Conservation (phyloP, 306 rosid species). For the Echinosophora koreensis region DNA sequence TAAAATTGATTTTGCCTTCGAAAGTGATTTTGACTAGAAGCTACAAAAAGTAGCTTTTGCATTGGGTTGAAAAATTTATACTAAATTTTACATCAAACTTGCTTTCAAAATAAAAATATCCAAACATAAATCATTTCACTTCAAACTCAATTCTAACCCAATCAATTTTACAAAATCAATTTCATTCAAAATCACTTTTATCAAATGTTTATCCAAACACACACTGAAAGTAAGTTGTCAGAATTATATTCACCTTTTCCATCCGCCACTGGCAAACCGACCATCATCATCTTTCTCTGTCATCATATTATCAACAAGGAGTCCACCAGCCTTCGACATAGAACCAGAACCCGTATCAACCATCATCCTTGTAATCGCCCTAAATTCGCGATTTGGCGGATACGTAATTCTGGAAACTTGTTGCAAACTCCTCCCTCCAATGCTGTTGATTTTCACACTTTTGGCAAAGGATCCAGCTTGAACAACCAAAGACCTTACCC, state of each 20-base stretch:
- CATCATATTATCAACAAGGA: conserved; percentile 54
- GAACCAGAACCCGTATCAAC: conserved; percentile 66
- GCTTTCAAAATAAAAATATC: too few species aligned
- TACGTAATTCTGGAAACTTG: conserved; percentile 38
- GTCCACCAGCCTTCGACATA: conserved; percentile 56
- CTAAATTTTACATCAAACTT: too few species aligned
- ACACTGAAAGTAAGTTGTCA: conserved; percentile 13
- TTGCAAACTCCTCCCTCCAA: conserved; percentile 55
- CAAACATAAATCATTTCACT: too few species aligned
- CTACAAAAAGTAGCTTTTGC: too few species aligned
- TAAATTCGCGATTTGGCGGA: conserved; percentile 54
- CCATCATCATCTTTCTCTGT: conserved; percentile 73
- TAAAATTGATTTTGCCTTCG: too few species aligned
- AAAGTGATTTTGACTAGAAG: too few species aligned
- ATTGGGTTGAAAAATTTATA: too few species aligned
- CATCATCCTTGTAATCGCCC: conserved; percentile 70
- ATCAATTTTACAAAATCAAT: too few species aligned
- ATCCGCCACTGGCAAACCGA: conserved; percentile 72
- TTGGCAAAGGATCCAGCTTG: conserved; percentile 56
- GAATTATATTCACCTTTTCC: conserved; percentile 68
- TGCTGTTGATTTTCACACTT: conserved; percentile 44
- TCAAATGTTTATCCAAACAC: not conserved
- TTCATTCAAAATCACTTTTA: too few species aligned
- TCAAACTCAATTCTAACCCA: too few species aligned
- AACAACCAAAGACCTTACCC: conserved; percentile 63